A percentile compares a stretch with the other conserved stretches of the same genome.
Conservation (phyloP, 208 protist species). For the Trypanosoma lewisi region DNA sequence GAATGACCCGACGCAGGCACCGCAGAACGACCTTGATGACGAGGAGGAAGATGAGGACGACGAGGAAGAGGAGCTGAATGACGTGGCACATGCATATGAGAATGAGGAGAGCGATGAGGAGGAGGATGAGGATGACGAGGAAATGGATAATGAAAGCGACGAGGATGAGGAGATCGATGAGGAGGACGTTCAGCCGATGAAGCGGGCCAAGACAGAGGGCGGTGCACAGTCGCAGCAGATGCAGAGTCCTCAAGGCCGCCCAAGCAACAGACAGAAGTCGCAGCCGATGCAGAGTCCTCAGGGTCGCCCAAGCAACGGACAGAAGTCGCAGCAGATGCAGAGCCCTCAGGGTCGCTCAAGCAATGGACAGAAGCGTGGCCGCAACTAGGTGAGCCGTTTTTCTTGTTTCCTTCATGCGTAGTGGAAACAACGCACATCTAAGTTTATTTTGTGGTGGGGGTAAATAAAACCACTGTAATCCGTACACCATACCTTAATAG, state of each 20-base stretch:
- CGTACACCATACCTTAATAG: background rate
- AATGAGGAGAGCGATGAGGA: slow-evolving; percentile 23
- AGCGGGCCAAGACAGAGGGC: slow-evolving; percentile 12
- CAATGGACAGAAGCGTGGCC: slow-evolving; percentile 5
- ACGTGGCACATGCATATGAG: slow-evolving; percentile 28
- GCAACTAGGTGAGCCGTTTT: slow-evolving; percentile 2
- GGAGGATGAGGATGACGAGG: slow-evolving; percentile 26
- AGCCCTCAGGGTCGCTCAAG: background rate
- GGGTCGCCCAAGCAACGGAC: background rate
- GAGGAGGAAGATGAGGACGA: slow-evolving; percentile 24
- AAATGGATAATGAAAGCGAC: slow-evolving; percentile 37
- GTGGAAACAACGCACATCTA: background rate
- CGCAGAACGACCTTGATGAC: background rate
- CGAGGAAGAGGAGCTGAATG: slow-evolving; percentile 28
- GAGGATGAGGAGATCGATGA: slow-evolving; percentile 45
- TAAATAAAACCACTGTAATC: background rate
- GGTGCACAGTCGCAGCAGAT: slow-evolving; percentile 20
- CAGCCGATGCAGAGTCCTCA: slow-evolving; percentile 4
- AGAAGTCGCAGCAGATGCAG: slow-evolving; percentile 1
- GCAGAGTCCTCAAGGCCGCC: slow-evolving; percentile 6
- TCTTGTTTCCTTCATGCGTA: background rate
- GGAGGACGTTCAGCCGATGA: slow-evolving; percentile 39
- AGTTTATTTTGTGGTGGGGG: background rate
- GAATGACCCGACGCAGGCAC: slow-evolving; percentile 10
- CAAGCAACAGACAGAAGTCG: slow-evolving; percentile 5